Percentiles rank a stretch among this genome's conserved stretches.
phyloP scores from a whole-genome alignment of 2,329 filamentous ascomycete genomes.

The Ophiosphaerella korrae region DNA sequence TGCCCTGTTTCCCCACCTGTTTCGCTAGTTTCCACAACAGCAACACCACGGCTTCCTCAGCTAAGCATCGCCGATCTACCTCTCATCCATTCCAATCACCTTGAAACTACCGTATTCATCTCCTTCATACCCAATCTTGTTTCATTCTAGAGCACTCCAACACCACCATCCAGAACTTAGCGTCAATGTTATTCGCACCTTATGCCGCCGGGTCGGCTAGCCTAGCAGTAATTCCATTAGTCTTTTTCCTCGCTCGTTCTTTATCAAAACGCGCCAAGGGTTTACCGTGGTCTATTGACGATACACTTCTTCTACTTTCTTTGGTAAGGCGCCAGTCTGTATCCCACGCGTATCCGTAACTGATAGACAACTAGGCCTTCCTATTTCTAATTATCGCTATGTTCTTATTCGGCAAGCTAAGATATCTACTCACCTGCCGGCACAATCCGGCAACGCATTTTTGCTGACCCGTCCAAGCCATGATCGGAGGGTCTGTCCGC shows the following conservation, averaged over 20 bases:
- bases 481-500: constrained; percentile 21
- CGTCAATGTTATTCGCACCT: constrained; percentile 13
- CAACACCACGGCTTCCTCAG: too few relatives aligned
- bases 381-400: constrained; percentile 21
- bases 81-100: too few relatives aligned
- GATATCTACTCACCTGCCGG: background rate
- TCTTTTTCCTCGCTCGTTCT: constrained; percentile 26
- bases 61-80: too few relatives aligned
- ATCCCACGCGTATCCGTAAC: background rate
- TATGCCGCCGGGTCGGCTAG: constrained; percentile 18
- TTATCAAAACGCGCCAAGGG: constrained; percentile 23
- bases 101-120: background rate
- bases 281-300: constrained; percentile 23
- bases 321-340: constrained; percentile 14
- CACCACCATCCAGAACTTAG: background rate
- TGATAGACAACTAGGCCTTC: constrained; percentile 14
- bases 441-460: background rate
- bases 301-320: constrained; percentile 26
- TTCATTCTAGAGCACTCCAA: constrained; percentile 2
- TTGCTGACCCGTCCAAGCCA: constrained; percentile 17
- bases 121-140: constrained; percentile 1
- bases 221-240: constrained; percentile 21
- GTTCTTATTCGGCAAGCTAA: constrained; percentile 21
- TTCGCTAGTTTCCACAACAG: too few relatives aligned
- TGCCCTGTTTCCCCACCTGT: too few relatives aligned